Conservation (phyloP, 306 rosid species). For the Sindora glabra region DNA sequence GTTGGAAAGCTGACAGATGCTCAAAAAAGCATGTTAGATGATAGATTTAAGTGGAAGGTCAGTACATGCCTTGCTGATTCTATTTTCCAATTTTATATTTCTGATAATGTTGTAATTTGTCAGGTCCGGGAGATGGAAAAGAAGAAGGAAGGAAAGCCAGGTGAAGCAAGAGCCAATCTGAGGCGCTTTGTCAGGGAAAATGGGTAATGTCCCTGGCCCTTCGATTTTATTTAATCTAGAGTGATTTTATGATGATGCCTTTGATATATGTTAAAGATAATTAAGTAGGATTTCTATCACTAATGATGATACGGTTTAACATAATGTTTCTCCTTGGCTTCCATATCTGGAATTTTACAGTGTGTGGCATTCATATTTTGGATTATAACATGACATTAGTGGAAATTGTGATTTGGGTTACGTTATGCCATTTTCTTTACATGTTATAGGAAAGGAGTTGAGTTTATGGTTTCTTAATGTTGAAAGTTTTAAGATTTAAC, state of each 20-base stretch:
- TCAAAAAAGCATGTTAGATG: conserved; percentile 96
- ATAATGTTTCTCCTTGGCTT: too few species aligned
- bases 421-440: too few species aligned
- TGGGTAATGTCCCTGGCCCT: conserved; percentile 24
- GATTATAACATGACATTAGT: too few species aligned
- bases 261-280: background rate
- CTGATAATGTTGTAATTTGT: conserved; percentile 11
- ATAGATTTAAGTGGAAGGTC: conserved; percentile 97
- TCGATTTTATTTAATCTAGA: background rate
- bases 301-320: too few species aligned
- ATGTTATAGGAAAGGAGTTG: background rate
- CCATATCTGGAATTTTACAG: too few species aligned
- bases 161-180: conserved; percentile 87
- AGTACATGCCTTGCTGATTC: conserved; percentile 2
- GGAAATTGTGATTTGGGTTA: too few species aligned
- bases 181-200: conserved; percentile 89
- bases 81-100: background rate
- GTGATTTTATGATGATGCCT: background rate
- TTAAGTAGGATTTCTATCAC: too few species aligned
- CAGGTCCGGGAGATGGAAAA: conserved; percentile 97
- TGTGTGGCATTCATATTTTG: too few species aligned
- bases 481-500: background rate
- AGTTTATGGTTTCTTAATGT: background rate
- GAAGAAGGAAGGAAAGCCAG: conserved; percentile 96
- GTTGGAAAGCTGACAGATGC: conserved; percentile 96